phyloP scores from a whole-genome alignment of 768 basidiomycete species.

The Lentinula edodes region DNA sequence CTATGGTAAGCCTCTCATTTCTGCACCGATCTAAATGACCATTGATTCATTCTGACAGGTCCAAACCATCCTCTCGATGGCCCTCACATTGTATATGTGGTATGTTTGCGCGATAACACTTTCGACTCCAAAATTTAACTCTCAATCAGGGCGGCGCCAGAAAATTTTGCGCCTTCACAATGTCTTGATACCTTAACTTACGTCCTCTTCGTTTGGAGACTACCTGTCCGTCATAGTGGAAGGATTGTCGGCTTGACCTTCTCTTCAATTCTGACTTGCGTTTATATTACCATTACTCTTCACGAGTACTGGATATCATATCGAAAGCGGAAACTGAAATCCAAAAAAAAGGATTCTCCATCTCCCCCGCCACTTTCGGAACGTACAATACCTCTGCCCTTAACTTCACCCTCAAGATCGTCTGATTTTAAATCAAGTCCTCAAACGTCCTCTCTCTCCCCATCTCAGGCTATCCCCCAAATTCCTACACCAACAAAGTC shows the following conservation, averaged over 20 bases:
- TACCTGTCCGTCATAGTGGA: conserved; percentile 25
- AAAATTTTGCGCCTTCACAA: conserved; percentile 21
- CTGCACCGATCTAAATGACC: not conserved
- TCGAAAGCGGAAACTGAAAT: conserved; percentile 13
- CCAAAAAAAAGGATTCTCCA: not conserved
- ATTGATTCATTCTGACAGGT: not conserved
- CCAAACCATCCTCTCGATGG: conserved; percentile 33
- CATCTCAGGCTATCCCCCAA: not conserved
- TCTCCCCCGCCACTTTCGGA: no score
- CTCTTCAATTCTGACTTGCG: conserved; percentile 22
- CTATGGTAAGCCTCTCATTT: conserved; percentile 17
- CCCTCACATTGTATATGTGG: conserved; percentile 33
- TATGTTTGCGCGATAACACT: conserved; percentile 8
- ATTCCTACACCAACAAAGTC: not conserved
- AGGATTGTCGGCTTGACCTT: conserved; percentile 25
- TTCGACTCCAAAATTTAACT: not conserved
- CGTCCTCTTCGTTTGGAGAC: conserved; percentile 27
- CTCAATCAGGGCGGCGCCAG: conserved; percentile 21
- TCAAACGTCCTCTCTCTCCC: not conserved
- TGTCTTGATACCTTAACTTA: conserved; percentile 27
- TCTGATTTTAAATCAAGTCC: not conserved
- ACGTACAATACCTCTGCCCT: not conserved
- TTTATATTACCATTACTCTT: conserved; percentile 27
- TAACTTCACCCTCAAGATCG: not conserved
- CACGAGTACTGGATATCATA: conserved; percentile 27